Conservation (phyloP, 331 rosid species). For the Ulmus americana region DNA sequence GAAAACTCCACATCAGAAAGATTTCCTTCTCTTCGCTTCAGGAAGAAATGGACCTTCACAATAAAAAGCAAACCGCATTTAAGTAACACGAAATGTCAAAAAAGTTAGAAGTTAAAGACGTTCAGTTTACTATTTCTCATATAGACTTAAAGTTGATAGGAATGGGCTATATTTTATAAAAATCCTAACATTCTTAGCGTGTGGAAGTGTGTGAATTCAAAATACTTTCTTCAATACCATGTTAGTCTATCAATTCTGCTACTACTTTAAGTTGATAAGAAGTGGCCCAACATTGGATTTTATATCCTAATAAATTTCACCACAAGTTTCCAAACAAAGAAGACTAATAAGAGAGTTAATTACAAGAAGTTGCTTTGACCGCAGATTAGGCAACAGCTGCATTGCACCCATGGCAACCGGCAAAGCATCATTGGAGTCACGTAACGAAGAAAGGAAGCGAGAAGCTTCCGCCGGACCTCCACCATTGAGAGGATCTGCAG, state of each 20-base stretch:
- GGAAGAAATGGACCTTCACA: slow-evolving; percentile 91
- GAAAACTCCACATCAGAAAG: slow-evolving; percentile 77
- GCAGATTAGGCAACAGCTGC: slow-evolving; percentile 91
- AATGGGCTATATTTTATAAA: no score
- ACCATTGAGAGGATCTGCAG: slow-evolving; percentile 96
- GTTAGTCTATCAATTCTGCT: no score
- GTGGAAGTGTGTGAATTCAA: no score
- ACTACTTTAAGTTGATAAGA: no score
- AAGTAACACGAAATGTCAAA: slow-evolving; percentile 25
- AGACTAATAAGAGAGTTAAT: slow-evolving; percentile 26
- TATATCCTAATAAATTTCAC: not conserved
- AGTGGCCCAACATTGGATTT: no score
- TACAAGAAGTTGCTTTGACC: slow-evolving; percentile 98
- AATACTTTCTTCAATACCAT: no score
- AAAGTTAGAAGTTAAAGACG: not conserved
- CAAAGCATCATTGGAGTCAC: slow-evolving; percentile 88
- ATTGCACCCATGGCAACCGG: slow-evolving; percentile 99
- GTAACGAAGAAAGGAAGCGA: slow-evolving; percentile 90
- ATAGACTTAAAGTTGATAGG: no score
- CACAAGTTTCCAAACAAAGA: slow-evolving; percentile 12
- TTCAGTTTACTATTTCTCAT: no score
- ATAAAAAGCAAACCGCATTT: slow-evolving; percentile 21
- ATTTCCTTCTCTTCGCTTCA: slow-evolving; percentile 96
- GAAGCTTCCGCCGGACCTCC: slow-evolving; percentile 99
- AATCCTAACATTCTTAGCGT: no score